Percentiles rank a stretch among this genome's conserved stretches.
Evolutionary conservation across 108 stramenopile species (phyloP).

Genomic region (Ochromonas danica): DNA sequence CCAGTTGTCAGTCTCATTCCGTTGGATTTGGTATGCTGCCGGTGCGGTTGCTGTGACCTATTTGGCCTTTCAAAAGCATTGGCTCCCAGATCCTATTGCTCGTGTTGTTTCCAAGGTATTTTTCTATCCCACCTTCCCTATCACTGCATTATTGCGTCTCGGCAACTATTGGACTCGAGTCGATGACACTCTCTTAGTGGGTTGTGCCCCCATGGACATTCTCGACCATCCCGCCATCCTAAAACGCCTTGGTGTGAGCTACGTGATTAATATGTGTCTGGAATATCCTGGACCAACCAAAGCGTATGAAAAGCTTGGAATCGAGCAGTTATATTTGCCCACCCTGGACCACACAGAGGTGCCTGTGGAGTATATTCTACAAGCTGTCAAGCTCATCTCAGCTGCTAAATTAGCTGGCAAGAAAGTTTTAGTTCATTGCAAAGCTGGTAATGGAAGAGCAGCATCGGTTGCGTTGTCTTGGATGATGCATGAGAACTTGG

Average conservation of each 20-base stretch:
- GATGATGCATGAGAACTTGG: constrained; percentile 25
- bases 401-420: not conserved
- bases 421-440: constrained; percentile 36
- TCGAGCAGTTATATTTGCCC: constrained; percentile 23
- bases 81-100: constrained; percentile 3
- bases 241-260: constrained; percentile 3
- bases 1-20: no score
- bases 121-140: constrained; percentile 35
- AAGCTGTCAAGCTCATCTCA: constrained; percentile 9
- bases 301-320: constrained; percentile 9
- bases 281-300: constrained; percentile 25
- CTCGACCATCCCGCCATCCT: not conserved
- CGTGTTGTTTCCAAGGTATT: constrained; percentile 4
- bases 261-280: constrained; percentile 28
- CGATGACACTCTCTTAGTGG: constrained; percentile 26
- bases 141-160: constrained; percentile 7
- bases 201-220: constrained; percentile 25
- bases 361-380: not conserved
- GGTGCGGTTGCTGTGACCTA: no score
- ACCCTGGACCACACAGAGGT: constrained; percentile 15
- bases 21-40: no score
- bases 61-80: constrained; percentile 24
- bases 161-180: constrained; percentile 35
- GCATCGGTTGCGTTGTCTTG: constrained; percentile 30
- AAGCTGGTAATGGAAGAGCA: constrained; percentile 28